phyloP scores from a whole-genome alignment of 192 early-diverging fungal genomes.

The Geranomyces michiganensis region DNA sequence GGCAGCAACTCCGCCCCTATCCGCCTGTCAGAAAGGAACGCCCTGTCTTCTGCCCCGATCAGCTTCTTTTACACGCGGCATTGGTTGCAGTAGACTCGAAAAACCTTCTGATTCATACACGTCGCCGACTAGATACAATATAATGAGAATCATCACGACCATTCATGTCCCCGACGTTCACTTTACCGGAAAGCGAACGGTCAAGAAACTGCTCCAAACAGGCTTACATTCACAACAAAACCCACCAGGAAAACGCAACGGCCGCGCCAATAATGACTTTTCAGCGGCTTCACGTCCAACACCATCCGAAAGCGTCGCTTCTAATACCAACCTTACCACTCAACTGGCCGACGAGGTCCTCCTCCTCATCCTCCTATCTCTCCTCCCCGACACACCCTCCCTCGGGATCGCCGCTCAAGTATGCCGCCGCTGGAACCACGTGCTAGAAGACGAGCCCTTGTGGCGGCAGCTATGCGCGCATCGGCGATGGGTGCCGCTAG shows the following conservation, averaged over 20 bases:
- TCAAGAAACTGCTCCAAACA: not conserved
- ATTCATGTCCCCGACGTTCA: not conserved
- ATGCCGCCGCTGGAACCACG: conserved; percentile 34
- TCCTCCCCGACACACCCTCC: conserved; percentile 17
- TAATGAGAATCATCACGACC: not conserved
- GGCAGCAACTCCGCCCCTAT: too few species aligned
- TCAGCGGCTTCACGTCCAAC: not conserved
- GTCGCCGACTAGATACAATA: too few species aligned
- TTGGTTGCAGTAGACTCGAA: too few species aligned
- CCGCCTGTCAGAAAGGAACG: too few species aligned
- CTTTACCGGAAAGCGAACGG: not conserved
- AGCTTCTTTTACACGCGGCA: too few species aligned
- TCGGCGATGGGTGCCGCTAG: conserved; percentile 24
- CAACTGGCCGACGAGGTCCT: conserved; percentile 46
- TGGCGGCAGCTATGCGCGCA: conserved; percentile 41
- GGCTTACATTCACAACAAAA: not conserved
- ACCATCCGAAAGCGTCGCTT: not conserved
- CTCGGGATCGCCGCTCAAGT: conserved; percentile 26
- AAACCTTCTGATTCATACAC: too few species aligned
- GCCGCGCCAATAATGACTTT: not conserved
- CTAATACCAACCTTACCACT: not conserved
- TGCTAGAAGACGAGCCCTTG: conserved; percentile 41
- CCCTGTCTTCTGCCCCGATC: too few species aligned
- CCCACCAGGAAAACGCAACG: not conserved
- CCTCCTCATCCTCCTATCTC: conserved; percentile 33